Base-by-base conservation (phyloP, 1,284 basidiomycete genomes). In the Trichosporon faecale region DNA sequence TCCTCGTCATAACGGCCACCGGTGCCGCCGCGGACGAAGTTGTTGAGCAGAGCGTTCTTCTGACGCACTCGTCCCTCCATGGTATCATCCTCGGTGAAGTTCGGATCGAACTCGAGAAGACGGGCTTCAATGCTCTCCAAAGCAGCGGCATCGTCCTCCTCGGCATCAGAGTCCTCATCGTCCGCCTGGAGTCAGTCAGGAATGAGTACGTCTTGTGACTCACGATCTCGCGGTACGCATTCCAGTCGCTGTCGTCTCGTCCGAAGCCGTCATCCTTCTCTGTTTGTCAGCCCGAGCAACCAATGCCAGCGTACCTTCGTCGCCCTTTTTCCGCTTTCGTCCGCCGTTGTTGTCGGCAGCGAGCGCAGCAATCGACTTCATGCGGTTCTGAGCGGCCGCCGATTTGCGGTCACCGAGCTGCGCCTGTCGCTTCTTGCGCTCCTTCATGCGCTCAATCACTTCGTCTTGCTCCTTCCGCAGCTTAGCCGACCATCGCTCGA, bases 141-240 rank as follows among this genome's bases (percentile, higher is more conserved):
- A 61, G 89, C 88, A 6, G 85, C 85, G 33, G 92, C 82, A 76
- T 98, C 95, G 2, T 98, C 96, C 78, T 98, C 96, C 84, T 99
- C 96, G 70, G 97, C 95, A 0, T 94, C 95, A 0, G 94, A 95
- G n/a, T 89, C 89, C 2, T 91, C 91, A 0, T 90, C 89, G 2
- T 88, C 90, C 76, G 93, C 93, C 91, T 91, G 68, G 12, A 18
- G 11, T 27, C 69, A n/a, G 57, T 11, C 31, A 27, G n/a, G n/a
- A n/a, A n/a, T n/a, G n/a, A n/a, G n/a, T n/a, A n/a, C n/a, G n/a
- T n/a, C 2, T 14, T 0, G 1, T 0, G 3, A 82, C 86, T 73
- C 77, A 94, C 94, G 70, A 99, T 96, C 84, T 98, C 95, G 70
- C 96, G 92, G 80, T 99, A 99, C 66, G 99, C 95, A 0, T 91